Evolutionary conservation across 2,329 filamentous ascomycete genomes (phyloP).

Genomic region (Zymoseptoria tritici): DNA sequence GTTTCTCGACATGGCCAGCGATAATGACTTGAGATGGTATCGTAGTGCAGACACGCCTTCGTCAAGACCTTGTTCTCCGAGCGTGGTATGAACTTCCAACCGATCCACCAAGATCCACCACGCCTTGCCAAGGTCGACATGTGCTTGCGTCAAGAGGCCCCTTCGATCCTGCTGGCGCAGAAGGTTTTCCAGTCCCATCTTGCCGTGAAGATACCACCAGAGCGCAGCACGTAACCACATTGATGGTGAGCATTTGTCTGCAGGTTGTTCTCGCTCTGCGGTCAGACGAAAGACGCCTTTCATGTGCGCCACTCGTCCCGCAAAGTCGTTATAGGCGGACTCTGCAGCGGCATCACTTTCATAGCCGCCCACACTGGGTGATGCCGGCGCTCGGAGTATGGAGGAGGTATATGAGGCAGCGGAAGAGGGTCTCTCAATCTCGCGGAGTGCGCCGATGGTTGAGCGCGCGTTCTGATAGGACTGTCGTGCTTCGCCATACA

Average conservation of each 20-base stretch:
- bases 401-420: constrained; percentile 14
- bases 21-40: constrained; percentile 56
- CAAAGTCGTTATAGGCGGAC: constrained; percentile 63
- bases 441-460: neutral
- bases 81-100: constrained; percentile 20
- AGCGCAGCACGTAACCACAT: constrained; percentile 61
- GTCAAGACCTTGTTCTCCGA: constrained; percentile 7
- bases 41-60: constrained; percentile 11
- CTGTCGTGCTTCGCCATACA: neutral
- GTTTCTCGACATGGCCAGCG: constrained; percentile 75
- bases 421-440: constrained; percentile 15
- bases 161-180: constrained; percentile 50
- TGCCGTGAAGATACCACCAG: constrained; percentile 87
- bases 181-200: constrained; percentile 64
- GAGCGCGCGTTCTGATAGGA: neutral
- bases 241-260: constrained; percentile 52
- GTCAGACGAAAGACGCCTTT: constrained; percentile 70
- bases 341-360: constrained; percentile 44
- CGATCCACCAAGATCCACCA: constrained; percentile 63
- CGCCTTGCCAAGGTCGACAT: constrained; percentile 76
- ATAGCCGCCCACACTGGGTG: constrained; percentile 6
- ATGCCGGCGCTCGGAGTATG: neutral
- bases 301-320: constrained; percentile 62
- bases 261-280: constrained; percentile 62
- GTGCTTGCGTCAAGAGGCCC: constrained; percentile 61